These are phyloP conservation scores for Giardia muris DNA, from an alignment of 208 protist genomes.

Conservation along the genomic window DNA sequence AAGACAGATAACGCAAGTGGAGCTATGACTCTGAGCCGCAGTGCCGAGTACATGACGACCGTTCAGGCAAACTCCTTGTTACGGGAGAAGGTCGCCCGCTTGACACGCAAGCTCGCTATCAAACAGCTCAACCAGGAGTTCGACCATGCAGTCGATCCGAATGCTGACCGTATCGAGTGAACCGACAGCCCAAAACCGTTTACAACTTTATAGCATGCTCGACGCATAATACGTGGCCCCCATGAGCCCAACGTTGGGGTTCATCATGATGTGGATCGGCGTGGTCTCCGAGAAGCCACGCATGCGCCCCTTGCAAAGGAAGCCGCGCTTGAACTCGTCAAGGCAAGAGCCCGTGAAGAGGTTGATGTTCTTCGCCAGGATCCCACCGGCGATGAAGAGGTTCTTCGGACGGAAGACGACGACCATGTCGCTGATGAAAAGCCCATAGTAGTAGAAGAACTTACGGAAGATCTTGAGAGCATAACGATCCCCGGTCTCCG, in stretches of 20 bases:
- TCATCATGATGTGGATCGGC: background rate
- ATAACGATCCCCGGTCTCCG: background rate
- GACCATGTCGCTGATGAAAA: background rate
- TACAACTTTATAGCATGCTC: too few relatives aligned
- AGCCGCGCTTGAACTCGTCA: background rate
- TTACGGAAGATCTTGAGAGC: background rate
- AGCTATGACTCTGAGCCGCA: too few relatives aligned
- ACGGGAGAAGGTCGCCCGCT: too few relatives aligned
- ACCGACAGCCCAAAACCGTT: too few relatives aligned
- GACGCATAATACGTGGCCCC: background rate
- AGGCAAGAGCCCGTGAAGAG: background rate
- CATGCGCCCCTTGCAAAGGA: background rate
- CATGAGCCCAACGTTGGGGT: background rate
- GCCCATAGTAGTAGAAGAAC: slow-evolving; percentile 20
- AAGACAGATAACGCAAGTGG: too few relatives aligned
- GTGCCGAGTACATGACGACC: too few relatives aligned
- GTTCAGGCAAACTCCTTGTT: too few relatives aligned
- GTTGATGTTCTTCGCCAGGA: slow-evolving; percentile 4
- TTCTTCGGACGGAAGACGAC: background rate
- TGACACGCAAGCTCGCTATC: too few relatives aligned
- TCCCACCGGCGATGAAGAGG: background rate
- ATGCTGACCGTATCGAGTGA: too few relatives aligned
- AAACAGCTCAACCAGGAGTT: too few relatives aligned
- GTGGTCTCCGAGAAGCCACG: background rate
- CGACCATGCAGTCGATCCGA: too few relatives aligned